Conservation (phyloP, 2,329 filamentous ascomycete genomes). For the Chaetomiaceae sp. region DNA sequence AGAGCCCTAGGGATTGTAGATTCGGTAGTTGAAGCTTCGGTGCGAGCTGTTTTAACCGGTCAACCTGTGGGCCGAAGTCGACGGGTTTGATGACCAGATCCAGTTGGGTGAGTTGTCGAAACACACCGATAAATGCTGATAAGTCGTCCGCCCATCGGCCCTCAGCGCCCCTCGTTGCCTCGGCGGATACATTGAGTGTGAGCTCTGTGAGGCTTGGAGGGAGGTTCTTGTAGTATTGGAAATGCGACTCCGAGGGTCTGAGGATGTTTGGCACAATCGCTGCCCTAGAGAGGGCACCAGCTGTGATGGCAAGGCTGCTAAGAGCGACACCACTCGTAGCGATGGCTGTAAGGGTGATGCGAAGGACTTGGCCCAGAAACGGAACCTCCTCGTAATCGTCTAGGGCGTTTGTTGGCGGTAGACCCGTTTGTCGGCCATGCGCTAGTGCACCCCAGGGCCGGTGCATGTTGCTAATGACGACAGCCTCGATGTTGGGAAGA, state of each 20-base stretch:
- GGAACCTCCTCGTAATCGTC: constrained; percentile 4
- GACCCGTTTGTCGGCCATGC: constrained; percentile 7
- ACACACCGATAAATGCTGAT: constrained; percentile 4
- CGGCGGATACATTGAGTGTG: constrained; percentile 4
- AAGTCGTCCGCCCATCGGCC: constrained; percentile 4
- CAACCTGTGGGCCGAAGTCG: neutral
- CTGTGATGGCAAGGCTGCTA: constrained; percentile 7
- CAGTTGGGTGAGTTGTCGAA: constrained; percentile 4
- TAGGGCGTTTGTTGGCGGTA: constrained; percentile 6
- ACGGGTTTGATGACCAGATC: constrained; percentile 4
- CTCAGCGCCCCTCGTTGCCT: constrained; percentile 1
- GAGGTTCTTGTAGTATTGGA: constrained; percentile 7
- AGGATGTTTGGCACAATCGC: constrained; percentile 5
- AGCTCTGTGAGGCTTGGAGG: constrained; percentile 7
- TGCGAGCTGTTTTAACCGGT: constrained; percentile 7
- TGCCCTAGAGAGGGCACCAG: neutral
- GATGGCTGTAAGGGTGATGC: constrained; percentile 4
- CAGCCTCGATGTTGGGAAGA: constrained; percentile 5
- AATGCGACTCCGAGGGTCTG: constrained; percentile 5
- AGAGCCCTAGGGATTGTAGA: constrained; percentile 4
- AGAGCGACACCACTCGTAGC: constrained; percentile 6
- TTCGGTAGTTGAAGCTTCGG: constrained; percentile 6
- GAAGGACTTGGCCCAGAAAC: constrained; percentile 4
- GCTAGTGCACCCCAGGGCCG: constrained; percentile 9
- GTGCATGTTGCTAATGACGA: constrained; percentile 10